Percentiles rank a stretch among this genome's conserved stretches.
Conservation (phyloP, 768 basidiomycete genomes). For the Mycena polygramma region DNA sequence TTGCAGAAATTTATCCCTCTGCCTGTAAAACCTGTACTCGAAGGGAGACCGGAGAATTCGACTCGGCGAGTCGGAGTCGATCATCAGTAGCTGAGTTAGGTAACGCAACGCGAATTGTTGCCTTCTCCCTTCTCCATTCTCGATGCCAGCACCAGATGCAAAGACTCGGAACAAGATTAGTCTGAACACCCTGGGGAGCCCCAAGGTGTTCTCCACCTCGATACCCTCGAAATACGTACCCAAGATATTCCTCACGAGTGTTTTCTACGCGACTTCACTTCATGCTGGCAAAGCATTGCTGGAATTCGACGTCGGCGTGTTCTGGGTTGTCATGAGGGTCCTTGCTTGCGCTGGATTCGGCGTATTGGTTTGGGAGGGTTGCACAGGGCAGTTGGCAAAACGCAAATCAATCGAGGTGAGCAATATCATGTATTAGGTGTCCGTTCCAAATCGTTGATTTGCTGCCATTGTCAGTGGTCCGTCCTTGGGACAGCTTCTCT, state of each 20-base stretch:
- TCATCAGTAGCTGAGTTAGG: no score
- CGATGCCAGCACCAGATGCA: slow-evolving; percentile 76
- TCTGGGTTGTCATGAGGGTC: slow-evolving; percentile 83
- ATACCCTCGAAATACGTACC: slow-evolving; percentile 67
- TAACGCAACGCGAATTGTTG: neutral
- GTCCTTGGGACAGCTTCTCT: slow-evolving; percentile 77
- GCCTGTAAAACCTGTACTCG: no score
- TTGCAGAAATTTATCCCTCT: slow-evolving; percentile 3
- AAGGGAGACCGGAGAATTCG: no score
- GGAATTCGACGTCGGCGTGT: slow-evolving; percentile 74
- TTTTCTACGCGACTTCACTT: slow-evolving; percentile 72
- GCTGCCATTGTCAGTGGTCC: slow-evolving; percentile 67
- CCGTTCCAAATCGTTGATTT: slow-evolving; percentile 9
- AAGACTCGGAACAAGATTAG: slow-evolving; percentile 75
- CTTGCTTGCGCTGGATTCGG: slow-evolving; percentile 80
- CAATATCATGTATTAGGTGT: slow-evolving; percentile 13
- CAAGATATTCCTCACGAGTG: slow-evolving; percentile 70
- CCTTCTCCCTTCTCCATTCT: slow-evolving; percentile 10
- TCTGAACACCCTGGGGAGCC: slow-evolving; percentile 50
- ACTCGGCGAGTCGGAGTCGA: no score
- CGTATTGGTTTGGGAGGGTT: slow-evolving; percentile 70
- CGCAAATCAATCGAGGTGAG: slow-evolving; percentile 72
- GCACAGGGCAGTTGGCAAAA: slow-evolving; percentile 66
- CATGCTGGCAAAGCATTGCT: slow-evolving; percentile 78
- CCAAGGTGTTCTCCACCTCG: slow-evolving; percentile 67